These are phyloP conservation scores for Sordaria brevicollis DNA, from an alignment of 495 filamentous ascomycete species.

Conservation along the genomic window DNA sequence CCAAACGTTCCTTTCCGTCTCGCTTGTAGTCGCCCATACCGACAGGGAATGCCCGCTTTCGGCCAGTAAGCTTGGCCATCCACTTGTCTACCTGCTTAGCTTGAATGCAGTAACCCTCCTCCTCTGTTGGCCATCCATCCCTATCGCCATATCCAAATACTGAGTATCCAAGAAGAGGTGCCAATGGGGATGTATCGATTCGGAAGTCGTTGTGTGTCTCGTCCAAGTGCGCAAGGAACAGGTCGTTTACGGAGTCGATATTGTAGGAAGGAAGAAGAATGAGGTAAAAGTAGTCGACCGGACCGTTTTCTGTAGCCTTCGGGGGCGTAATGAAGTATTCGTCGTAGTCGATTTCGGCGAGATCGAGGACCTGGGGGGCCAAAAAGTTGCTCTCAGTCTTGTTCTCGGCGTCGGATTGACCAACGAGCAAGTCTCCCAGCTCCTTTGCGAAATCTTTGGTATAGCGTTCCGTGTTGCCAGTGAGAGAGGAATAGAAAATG, in stretches of 20 bases:
- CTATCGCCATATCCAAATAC: conserved; percentile 91
- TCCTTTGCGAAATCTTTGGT: conserved; percentile 47
- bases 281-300: conserved; percentile 63
- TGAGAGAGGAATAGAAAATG: conserved; percentile 82
- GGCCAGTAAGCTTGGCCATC: conserved; percentile 83
- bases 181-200: conserved; percentile 79
- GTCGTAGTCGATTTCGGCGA: conserved; percentile 81
- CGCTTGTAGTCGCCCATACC: conserved; percentile 80
- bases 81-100: conserved; percentile 83
- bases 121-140: conserved; percentile 82
- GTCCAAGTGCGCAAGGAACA: conserved; percentile 68
- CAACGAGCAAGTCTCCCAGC: conserved; percentile 27
- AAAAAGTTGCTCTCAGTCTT: conserved; percentile 31
- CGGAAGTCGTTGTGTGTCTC: conserved; percentile 95
- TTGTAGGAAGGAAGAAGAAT: conserved; percentile 81
- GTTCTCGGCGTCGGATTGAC: not conserved
- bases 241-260: conserved; percentile 78
- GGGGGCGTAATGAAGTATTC: conserved; percentile 70
- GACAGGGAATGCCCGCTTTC: conserved; percentile 69
- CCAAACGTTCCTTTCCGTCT: conserved; percentile 51
- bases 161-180: conserved; percentile 67
- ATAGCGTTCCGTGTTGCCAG: conserved; percentile 62
- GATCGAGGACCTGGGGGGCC: conserved; percentile 58
- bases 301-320: conserved; percentile 27
- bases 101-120: conserved; percentile 85